Conservation (phyloP, 306 rosid species). For the Sindora glabra region DNA sequence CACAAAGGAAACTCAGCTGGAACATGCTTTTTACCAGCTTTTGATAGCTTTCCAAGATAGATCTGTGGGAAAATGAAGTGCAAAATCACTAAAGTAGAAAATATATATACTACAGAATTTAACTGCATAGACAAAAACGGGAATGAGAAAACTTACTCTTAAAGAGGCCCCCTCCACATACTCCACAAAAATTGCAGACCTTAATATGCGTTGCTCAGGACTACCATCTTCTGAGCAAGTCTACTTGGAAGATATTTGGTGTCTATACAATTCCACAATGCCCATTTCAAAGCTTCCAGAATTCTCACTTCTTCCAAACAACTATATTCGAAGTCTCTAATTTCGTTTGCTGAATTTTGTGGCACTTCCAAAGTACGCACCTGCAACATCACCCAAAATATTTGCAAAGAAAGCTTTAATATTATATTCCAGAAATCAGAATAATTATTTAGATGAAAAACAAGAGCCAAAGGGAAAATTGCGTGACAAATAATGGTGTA, state of each 20-base stretch:
- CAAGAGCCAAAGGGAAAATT: no score
- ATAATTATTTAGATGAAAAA: no score
- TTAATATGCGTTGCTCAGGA: constrained; percentile 47
- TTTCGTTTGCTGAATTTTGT: constrained; percentile 46
- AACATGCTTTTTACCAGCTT: constrained; percentile 66
- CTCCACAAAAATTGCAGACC: constrained; percentile 81
- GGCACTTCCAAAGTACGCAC: constrained; percentile 55
- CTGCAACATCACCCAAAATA: constrained; percentile 43
- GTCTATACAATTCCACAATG: constrained; percentile 90
- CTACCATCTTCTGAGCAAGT: constrained; percentile 57
- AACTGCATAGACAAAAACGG: neutral
- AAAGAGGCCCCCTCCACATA: constrained; percentile 76
- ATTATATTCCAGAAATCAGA: no score
- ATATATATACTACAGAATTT: no score
- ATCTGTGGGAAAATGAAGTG: constrained; percentile 31
- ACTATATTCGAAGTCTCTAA: constrained; percentile 64
- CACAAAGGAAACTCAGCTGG: constrained; percentile 56
- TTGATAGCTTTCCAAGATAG: constrained; percentile 51
- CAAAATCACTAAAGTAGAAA: neutral
- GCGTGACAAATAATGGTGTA: no score
- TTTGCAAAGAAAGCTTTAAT: neutral
- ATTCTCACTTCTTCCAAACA: constrained; percentile 93
- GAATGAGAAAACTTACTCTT: constrained; percentile 42
- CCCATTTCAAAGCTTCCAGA: constrained; percentile 69
- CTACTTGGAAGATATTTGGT: constrained; percentile 77